Conservation (phyloP, 371 early-diverging fungal genomes). For the Batkoa obscura region DNA sequence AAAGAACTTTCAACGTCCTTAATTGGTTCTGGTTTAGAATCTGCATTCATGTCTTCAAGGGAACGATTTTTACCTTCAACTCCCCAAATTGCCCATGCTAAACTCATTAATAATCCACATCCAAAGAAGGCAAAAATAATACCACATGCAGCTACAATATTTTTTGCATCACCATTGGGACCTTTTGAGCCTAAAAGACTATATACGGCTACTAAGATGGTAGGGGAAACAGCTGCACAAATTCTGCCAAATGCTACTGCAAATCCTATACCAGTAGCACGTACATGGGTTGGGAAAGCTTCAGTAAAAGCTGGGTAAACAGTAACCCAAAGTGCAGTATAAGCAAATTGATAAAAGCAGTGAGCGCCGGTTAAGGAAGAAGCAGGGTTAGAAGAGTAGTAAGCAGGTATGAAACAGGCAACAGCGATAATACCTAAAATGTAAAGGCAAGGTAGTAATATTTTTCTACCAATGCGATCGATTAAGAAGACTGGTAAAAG, state of each 20-base stretch:
- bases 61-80: constrained; percentile 2
- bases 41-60: constrained; percentile 4
- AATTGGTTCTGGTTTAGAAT: too few species aligned
- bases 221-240: constrained; percentile 6
- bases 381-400: not conserved
- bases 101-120: not conserved
- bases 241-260: constrained; percentile 8
- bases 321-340: constrained; percentile 2
- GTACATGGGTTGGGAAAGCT: constrained; percentile 9
- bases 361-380: constrained; percentile 2
- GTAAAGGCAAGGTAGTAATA: constrained; percentile 5
- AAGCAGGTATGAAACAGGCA: constrained; percentile 7
- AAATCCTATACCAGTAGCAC: constrained; percentile 8
- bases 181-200: too few species aligned
- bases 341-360: constrained; percentile 7
- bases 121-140: constrained; percentile 2
- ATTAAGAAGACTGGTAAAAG: not conserved
- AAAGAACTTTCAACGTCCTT: too few species aligned
- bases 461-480: constrained; percentile 7
- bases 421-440: constrained; percentile 5
- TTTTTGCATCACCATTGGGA: not conserved
- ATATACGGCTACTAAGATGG: not conserved
- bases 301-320: constrained; percentile 8
- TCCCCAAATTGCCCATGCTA: not conserved
- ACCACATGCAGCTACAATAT: not conserved